Evolutionary conservation across 176 grass and related monocot species (phyloP).

Genomic region (Rhynchospora pubera): DNA sequence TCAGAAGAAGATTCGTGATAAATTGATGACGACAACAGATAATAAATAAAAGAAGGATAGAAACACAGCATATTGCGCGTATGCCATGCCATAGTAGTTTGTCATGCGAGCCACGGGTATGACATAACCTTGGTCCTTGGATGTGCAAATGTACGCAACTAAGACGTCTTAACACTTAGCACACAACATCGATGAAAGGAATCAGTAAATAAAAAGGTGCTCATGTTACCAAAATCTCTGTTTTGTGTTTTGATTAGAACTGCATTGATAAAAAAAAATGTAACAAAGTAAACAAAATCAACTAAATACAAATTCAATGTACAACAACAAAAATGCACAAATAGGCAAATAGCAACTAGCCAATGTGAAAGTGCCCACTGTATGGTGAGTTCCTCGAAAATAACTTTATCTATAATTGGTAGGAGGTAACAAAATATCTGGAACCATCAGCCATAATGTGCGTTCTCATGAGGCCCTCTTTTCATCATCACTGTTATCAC

Average conservation of each 20-base stretch:
- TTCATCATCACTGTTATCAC: constrained; percentile 82
- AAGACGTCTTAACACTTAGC: not conserved
- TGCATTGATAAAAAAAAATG: not conserved
- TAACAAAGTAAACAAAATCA: not conserved
- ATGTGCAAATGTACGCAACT: not conserved
- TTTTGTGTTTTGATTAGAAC: not conserved
- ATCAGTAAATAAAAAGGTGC: not conserved
- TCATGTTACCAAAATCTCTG: not conserved
- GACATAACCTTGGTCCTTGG: no score
- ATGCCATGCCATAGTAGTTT: no score
- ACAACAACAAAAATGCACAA: not conserved
- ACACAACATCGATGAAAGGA: not conserved
- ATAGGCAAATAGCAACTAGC: not conserved
- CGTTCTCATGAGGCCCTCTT: constrained; percentile 26
- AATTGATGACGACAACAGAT: no score
- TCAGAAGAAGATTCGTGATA: no score
- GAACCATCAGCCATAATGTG: not conserved
- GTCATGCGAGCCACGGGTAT: no score
- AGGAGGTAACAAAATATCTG: not conserved
- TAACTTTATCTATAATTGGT: not conserved
- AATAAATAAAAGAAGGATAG: no score
- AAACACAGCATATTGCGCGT: no score
- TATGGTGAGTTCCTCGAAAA: not conserved
- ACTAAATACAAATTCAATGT: not conserved
- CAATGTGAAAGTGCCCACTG: not conserved